Evolutionary conservation across 2,329 filamentous ascomycete genomes (phyloP).

Genomic region (Samsoniella hepiali): DNA sequence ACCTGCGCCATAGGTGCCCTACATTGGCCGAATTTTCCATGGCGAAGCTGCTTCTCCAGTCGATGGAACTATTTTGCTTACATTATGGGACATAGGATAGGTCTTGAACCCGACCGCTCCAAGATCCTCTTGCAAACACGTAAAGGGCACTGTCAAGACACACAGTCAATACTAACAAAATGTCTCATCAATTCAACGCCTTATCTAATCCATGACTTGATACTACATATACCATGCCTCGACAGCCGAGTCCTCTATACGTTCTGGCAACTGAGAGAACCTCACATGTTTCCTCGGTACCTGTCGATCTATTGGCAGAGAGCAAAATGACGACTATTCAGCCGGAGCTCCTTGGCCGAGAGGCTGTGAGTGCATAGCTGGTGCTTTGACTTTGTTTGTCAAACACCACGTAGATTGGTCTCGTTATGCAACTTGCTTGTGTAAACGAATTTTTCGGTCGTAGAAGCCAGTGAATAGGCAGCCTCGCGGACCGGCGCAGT

Average conservation of each 20-base stretch:
- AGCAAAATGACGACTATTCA: conserved; percentile 89
- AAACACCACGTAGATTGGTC: conserved; percentile 42
- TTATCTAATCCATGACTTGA: conserved; percentile 18
- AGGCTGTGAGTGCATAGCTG: conserved; percentile 81
- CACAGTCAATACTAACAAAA: neutral
- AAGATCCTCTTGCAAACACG: neutral
- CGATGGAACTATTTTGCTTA: neutral
- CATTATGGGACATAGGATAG: conserved; percentile 7
- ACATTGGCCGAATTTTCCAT: neutral
- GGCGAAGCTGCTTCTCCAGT: neutral
- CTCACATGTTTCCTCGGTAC: conserved; percentile 76
- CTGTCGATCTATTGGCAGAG: conserved; percentile 71
- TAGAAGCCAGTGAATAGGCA: neutral
- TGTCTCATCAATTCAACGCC: neutral
- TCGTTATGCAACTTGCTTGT: neutral
- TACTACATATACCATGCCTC: conserved; percentile 41
- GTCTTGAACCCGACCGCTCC: conserved; percentile 4
- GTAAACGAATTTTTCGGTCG: neutral
- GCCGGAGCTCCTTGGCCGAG: conserved; percentile 86
- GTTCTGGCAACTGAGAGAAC: conserved; percentile 61
- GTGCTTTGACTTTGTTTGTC: conserved; percentile 93
- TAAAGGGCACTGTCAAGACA: neutral
- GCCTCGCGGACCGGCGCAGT: conserved; percentile 1
- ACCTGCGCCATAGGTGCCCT: no score
- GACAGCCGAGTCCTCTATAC: conserved; percentile 46